Conservation (phyloP, 805 yeast species). For the Wickerhamomyces rabaulensis region DNA sequence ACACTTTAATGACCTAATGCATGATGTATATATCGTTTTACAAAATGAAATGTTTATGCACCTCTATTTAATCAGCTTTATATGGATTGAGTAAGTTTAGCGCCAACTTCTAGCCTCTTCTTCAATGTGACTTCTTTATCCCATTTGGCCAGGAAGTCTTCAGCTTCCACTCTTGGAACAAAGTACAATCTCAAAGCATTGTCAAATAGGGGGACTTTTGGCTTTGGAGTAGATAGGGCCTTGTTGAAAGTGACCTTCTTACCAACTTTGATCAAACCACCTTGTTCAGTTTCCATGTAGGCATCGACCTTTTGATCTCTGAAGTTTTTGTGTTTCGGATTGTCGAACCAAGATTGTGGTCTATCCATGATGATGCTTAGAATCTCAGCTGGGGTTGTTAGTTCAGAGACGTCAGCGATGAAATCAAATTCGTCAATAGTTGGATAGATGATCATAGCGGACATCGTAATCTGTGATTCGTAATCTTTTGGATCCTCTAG, state of each 20-base stretch:
- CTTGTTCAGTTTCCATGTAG: slow-evolving; percentile 75
- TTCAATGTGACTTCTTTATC: slow-evolving; percentile 53
- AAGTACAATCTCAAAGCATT: slow-evolving; percentile 64
- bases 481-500: slow-evolving; percentile 62
- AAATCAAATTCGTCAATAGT: slow-evolving; percentile 80
- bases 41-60: background rate
- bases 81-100: background rate
- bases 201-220: slow-evolving; percentile 75
- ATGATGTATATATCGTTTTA: background rate
- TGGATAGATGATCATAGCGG: slow-evolving; percentile 79
- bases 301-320: slow-evolving; percentile 55
- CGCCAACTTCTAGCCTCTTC: slow-evolving; percentile 28
- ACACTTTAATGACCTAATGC: background rate
- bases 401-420: slow-evolving; percentile 69
- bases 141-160: slow-evolving; percentile 66
- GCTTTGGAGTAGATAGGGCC: slow-evolving; percentile 55
- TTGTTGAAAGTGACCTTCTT: slow-evolving; percentile 63
- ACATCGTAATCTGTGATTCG: slow-evolving; percentile 77
- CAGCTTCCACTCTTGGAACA: slow-evolving; percentile 67
- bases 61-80: background rate
- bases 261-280: slow-evolving; percentile 84
- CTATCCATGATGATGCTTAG: slow-evolving; percentile 56
- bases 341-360: slow-evolving; percentile 63
- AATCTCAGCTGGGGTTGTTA: slow-evolving; percentile 59
- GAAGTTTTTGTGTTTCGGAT: slow-evolving; percentile 57